A percentile compares a stretch with the other conserved stretches of the same genome.
These are phyloP conservation scores for Cryphonectria naterciae DNA, from an alignment of 2,329 filamentous ascomycete genomes.

Conservation along the genomic window DNA sequence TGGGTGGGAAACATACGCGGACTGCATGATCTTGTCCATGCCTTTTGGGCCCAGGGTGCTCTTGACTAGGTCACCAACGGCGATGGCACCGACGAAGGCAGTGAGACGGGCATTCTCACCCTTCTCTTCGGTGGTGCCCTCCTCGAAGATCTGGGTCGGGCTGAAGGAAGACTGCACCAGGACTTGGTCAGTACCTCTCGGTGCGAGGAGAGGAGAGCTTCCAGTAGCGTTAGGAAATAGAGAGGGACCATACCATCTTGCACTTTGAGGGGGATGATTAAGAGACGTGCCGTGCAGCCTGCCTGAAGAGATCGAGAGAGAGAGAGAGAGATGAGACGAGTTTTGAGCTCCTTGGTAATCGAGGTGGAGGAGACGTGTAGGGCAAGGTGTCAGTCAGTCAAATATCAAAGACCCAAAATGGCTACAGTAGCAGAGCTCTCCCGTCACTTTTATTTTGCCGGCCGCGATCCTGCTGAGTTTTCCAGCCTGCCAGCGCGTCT, in stretches of 20 bases:
- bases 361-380: constrained; percentile 5
- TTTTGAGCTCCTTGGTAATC: not conserved
- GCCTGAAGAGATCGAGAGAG: not conserved
- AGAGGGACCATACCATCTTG: constrained; percentile 23
- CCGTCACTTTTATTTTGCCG: constrained; percentile 20
- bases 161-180: constrained; percentile 65
- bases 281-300: not conserved
- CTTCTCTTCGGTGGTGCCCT: constrained; percentile 96
- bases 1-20: constrained; percentile 68
- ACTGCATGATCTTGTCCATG: constrained; percentile 98
- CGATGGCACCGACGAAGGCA: constrained; percentile 98
- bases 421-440: constrained; percentile 2
- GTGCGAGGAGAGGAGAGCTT: not conserved
- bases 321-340: not conserved
- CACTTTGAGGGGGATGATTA: not conserved
- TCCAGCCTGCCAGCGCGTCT: constrained; percentile 25
- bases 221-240: not conserved
- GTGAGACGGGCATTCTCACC: constrained; percentile 98
- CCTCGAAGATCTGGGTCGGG: constrained; percentile 96
- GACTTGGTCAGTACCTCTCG: constrained; percentile 8
- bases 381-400: constrained; percentile 11
- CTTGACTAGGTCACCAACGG: constrained; percentile 96
- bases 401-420: constrained; percentile 13
- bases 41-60: constrained; percentile 96
- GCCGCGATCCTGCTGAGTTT: constrained; percentile 27